Evolutionary conservation across 495 filamentous ascomycete species (phyloP), one percentile per base, ranked within the genome.

Genomic region (Chaetomidium leptoderma): DNA sequence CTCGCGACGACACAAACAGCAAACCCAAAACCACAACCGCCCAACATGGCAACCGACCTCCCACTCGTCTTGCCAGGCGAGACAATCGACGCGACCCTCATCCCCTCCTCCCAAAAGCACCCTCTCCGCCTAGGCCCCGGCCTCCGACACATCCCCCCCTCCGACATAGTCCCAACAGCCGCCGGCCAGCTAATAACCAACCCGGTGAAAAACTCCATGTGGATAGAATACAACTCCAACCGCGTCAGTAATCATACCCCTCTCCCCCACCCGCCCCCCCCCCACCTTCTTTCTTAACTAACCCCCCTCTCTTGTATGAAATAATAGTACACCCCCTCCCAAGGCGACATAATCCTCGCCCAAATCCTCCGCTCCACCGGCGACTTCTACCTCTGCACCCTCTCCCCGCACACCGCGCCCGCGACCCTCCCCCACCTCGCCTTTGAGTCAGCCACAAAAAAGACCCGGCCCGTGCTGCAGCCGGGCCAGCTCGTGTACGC

Each of bases 361-460:
- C 89, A 86, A 46, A 75, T 98, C 60, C 83, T 88, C 66, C 88
- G 86, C 66, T 86, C 85, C 27, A 81, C 83, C 43, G 65, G 74
- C 24, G 93, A 98, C 63, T 79, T 78, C 62, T 97, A 88, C 77
- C 86, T 87, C 57, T 76, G 77, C 58, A 74, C 67, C 59, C 66
- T 78, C 39, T 72, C 78, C n/a, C 75, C 77, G 21, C 84, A 95
- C 68, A 86, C 87, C 1, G 70, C 90, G 9, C 80, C 84, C 61
- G 91, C 89, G 3, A 74, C 86, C 9, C 82, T 98, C 1, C 89
- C 90, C 0, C 88, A 95, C 63, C 81, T 98, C 8, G 82, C 92
- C 23, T 98, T 98, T 68, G 91, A 96, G 70, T 83, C 83, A 57
- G 93, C 90, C 24, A 92, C 85, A 35, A 95, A 90, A 70, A 98